Percentiles rank a stretch among this genome's conserved stretches.
Evolutionary conservation across 139 green algal species (phyloP).

Genomic region (Limnomonas spitsbergensis): DNA sequence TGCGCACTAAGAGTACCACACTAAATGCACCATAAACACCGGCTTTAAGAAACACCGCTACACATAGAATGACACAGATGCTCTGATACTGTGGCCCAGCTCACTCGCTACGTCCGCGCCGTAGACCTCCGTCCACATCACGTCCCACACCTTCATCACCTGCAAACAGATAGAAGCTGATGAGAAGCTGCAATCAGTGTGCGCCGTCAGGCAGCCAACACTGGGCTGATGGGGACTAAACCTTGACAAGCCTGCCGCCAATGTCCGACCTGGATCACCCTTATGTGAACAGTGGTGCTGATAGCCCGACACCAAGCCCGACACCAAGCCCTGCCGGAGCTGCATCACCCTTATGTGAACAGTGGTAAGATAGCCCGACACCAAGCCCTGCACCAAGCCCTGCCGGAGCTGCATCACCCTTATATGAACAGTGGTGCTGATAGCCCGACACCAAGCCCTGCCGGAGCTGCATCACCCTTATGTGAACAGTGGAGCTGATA

Average conservation of each 20-base stretch:
- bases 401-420: too few species aligned
- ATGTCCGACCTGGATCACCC: too few species aligned
- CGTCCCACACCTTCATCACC: not conserved
- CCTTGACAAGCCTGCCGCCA: not conserved
- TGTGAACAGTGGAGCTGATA: too few species aligned
- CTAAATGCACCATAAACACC: too few species aligned
- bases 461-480: not conserved
- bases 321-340: not conserved
- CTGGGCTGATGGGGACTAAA: not conserved
- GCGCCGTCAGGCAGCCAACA: not conserved
- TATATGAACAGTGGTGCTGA: too few species aligned
- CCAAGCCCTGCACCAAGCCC: not conserved
- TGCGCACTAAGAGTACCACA: too few species aligned
- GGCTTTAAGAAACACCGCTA: too few species aligned
- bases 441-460: not conserved
- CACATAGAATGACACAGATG: too few species aligned
- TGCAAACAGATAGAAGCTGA: not conserved
- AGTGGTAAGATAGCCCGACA: not conserved
- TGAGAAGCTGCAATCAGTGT: not conserved
- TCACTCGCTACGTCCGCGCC: not conserved
- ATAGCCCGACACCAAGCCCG: too few species aligned
- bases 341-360: not conserved
- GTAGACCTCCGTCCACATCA: conserved; percentile 8
- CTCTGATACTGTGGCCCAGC: too few species aligned
- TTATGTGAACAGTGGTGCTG: too few species aligned